A percentile compares a stretch with the other conserved stretches of the same genome.
phyloP scores from a whole-genome alignment of 2,329 filamentous ascomycete genomes.

The Trichocomaceae sp. region DNA sequence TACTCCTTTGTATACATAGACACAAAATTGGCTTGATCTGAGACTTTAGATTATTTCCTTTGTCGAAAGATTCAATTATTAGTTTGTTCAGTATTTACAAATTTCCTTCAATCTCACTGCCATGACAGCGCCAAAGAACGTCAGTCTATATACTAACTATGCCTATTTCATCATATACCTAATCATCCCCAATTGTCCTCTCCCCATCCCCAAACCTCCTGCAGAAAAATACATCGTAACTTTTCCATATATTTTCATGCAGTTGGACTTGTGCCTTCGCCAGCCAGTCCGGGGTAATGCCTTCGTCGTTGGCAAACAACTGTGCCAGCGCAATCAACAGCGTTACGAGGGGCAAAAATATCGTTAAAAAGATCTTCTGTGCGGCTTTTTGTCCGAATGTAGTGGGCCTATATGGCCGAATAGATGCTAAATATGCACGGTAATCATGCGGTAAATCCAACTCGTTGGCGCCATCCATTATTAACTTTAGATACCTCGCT shows the following conservation, averaged over 20 bases:
- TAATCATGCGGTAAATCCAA: conserved; percentile 75
- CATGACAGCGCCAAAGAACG: background rate
- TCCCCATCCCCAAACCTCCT: conserved; percentile 80
- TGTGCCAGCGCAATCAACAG: conserved; percentile 43
- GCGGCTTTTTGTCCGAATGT: conserved; percentile 61
- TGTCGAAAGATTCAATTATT: conserved; percentile 6
- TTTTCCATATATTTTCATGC: conserved; percentile 55
- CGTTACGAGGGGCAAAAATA: conserved; percentile 55
- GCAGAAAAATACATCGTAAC: conserved; percentile 60
- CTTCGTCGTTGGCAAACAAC: conserved; percentile 56
- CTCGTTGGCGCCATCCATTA: conserved; percentile 71
- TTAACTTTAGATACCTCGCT: conserved; percentile 71
- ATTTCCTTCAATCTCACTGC: background rate
- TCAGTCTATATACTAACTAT: background rate
- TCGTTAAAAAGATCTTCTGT: conserved; percentile 51
- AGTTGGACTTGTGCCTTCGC: conserved; percentile 45
- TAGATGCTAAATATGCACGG: conserved; percentile 60
- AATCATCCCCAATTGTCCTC: conserved; percentile 43
- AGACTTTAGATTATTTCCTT: conserved; percentile 15
- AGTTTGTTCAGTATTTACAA: background rate
- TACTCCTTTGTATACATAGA: conserved; percentile 26
- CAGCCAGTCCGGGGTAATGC: conserved; percentile 64
- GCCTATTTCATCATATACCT: conserved; percentile 1
- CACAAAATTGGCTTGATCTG: conserved; percentile 14
- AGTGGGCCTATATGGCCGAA: conserved; percentile 67